Evolutionary conservation across 1,284 basidiomycete species (phyloP).

Genomic region (Naganishia albida): DNA sequence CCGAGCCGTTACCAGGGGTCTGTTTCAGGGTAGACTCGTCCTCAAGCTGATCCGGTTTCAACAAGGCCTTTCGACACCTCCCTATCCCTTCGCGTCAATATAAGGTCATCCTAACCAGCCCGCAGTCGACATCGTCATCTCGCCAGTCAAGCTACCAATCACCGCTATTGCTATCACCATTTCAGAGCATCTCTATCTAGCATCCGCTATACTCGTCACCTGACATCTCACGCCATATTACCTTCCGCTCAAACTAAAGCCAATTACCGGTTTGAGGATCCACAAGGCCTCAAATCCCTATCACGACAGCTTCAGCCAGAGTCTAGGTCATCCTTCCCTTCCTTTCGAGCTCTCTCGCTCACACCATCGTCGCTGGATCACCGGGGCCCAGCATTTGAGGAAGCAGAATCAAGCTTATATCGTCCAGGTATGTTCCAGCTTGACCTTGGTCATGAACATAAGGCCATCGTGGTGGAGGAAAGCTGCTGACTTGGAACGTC

Average conservation of each 20-base stretch:
- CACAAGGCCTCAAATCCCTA: conserved; percentile 6
- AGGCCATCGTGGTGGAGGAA: neutral
- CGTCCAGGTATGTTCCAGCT: neutral
- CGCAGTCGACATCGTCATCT: neutral
- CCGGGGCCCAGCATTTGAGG: neutral
- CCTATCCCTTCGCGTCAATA: conserved; percentile 10
- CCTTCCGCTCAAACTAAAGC: conserved; percentile 11
- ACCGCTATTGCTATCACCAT: neutral
- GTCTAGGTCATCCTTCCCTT: neutral
- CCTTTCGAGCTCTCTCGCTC: too few relatives aligned
- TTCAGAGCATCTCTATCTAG: neutral
- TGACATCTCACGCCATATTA: conserved; percentile 20
- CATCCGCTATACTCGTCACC: conserved; percentile 22
- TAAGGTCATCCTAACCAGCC: neutral
- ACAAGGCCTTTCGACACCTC: neutral
- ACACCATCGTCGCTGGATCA: neutral
- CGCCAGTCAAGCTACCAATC: too few relatives aligned
- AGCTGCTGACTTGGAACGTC: neutral
- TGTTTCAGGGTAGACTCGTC: neutral
- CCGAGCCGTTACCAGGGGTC: neutral
- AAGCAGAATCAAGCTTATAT: conserved; percentile 14
- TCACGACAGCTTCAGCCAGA: neutral
- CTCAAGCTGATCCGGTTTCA: neutral
- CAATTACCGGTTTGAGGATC: conserved; percentile 15
- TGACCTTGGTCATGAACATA: neutral